Conservation (phyloP, 306 rosid species). For the Purshia tridentata region DNA sequence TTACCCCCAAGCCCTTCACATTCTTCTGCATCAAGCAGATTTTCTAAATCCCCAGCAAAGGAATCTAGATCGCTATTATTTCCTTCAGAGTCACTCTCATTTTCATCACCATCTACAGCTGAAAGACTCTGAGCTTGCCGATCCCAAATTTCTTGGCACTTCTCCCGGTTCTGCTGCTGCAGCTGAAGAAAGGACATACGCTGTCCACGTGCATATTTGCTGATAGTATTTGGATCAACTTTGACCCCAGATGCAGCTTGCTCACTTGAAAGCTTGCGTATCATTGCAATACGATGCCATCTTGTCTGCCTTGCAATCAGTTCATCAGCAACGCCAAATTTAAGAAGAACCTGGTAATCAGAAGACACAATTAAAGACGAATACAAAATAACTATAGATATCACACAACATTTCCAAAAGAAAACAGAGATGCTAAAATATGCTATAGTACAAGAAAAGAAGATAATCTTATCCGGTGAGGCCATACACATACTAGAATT, state of each 20-base stretch:
- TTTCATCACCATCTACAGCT: constrained; percentile 73
- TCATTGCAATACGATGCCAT: constrained; percentile 99
- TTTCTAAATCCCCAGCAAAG: constrained; percentile 97
- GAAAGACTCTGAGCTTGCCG: constrained; percentile 83
- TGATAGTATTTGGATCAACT: constrained; percentile 92
- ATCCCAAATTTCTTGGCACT: constrained; percentile 99
- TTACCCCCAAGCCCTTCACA: constrained; percentile 74
- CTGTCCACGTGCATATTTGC: constrained; percentile 98
- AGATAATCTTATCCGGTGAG: background rate
- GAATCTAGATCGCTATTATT: constrained; percentile 96
- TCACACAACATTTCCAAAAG: background rate
- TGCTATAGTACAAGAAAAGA: background rate
- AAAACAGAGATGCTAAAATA: background rate
- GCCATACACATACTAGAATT: background rate
- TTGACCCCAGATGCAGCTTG: constrained; percentile 96
- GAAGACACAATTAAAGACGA: constrained; percentile 20
- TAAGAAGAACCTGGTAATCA: constrained; percentile 76
- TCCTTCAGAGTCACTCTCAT: constrained; percentile 90
- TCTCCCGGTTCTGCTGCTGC: constrained; percentile 97
- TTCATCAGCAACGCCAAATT: constrained; percentile 90
- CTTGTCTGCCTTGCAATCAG: constrained; percentile 84
- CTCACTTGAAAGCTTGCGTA: constrained; percentile 97
- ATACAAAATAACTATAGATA: background rate
- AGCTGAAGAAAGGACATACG: constrained; percentile 97
- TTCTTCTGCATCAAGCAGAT: constrained; percentile 97